Base-by-base conservation (phyloP, 1,284 basidiomycete species). In the Puccinia triticina region DNA sequence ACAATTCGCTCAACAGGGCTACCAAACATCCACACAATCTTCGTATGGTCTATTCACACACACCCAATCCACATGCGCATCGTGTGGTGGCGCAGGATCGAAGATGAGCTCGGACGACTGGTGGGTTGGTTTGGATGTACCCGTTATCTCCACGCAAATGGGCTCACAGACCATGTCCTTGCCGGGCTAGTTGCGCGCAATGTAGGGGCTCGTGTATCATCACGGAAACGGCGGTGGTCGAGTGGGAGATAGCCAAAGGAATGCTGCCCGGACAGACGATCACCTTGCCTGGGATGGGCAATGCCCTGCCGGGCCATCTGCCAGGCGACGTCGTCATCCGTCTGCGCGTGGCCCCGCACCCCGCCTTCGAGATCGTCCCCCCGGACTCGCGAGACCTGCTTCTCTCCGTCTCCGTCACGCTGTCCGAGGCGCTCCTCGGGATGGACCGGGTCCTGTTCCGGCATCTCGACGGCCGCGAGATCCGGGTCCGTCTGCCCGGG, bases 391-490 rank as follows among this genome's bases (percentile, higher is more conserved):
- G 81, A 12, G 85, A 86, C 76, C 86, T 89, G 16, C 75, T 83
- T 23, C 85, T 86, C 1, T 85, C 85, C 16, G 84, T 88, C 12
- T 85, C 86, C 57, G 92, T 98, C 83, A 94, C 93, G 0, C 89
- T 97, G n/a, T 95, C 94, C 8, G 95, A 98, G 88, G 93, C 95
- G 2, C 89, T 98, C 14, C 90, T 96, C 69, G 95, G 95, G 23
- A 95, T 98, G 88, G 92, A 92, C 77, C 91, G 95, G 29, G 92
- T 96, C 83, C 88, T 96, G 26, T 88, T 97, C 81, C 93, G 92
- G 18, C 95, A 98, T 87, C 89, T 98, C 37, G 95, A 98, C 86
- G 94, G 94, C 1, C 91, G 94, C 21, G 94, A 94, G 8, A 90
- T 97, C 77, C 91, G 91, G 69, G 90, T 96, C 21, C 88, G 90